Percentiles rank a stretch among this genome's conserved stretches.
Evolutionary conservation across 2,329 filamentous ascomycete species (phyloP).

Genomic region (Setomelanomma holmii): DNA sequence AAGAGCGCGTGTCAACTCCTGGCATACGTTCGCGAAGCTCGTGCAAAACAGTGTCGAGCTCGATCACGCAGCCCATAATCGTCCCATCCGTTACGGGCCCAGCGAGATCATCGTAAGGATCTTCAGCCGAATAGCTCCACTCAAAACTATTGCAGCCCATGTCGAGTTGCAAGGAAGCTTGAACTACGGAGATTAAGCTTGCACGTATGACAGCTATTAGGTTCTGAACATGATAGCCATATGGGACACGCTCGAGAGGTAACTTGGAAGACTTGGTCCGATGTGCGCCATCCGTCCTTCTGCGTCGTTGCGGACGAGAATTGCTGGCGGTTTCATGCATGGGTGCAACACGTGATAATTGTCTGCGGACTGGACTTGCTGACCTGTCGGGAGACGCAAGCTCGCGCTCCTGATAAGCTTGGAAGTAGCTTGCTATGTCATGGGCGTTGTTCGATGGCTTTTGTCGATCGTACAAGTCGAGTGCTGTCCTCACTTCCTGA

Average conservation of each 20-base stretch:
- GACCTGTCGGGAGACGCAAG: background rate
- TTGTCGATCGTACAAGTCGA: background rate
- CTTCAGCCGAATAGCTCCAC: conserved; percentile 20
- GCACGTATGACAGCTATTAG: conserved; percentile 11
- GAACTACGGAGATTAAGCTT: conserved; percentile 6
- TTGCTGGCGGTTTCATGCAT: background rate
- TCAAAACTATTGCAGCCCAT: conserved; percentile 25
- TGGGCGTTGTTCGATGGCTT: background rate
- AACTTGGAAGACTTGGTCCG: conserved; percentile 48
- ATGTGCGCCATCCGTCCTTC: conserved; percentile 13
- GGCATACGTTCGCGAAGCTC: conserved; percentile 9
- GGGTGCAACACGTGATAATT: background rate
- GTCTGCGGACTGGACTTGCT: background rate
- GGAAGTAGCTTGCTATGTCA: conserved; percentile 10
- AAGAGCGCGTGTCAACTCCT: conserved; percentile 10
- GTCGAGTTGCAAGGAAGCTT: conserved; percentile 24
- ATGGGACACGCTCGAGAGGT: conserved; percentile 49
- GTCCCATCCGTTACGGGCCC: conserved; percentile 2
- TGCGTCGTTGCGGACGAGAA: conserved; percentile 4
- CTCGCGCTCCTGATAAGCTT: background rate
- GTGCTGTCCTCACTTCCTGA: background rate
- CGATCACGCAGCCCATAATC: conserved; percentile 22
- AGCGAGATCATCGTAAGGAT: conserved; percentile 19
- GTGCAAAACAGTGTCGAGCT: conserved; percentile 21
- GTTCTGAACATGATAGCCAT: conserved; percentile 33